These are phyloP conservation scores for Ceratocystis papillata DNA, from an alignment of 2,329 filamentous ascomycete genomes.

Conservation along the genomic window DNA sequence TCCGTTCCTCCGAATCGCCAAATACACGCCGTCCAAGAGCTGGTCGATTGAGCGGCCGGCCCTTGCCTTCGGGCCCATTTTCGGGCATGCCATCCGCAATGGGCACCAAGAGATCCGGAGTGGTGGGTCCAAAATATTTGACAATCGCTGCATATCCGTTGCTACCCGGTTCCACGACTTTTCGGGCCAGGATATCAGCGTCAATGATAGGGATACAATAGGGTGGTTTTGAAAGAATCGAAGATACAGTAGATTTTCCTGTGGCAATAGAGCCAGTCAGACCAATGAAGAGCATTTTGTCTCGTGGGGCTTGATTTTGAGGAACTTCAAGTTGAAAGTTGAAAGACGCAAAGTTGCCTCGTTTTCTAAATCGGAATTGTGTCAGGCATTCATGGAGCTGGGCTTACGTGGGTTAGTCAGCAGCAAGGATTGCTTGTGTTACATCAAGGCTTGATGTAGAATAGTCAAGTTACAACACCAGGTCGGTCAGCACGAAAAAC, in stretches of 20 bases:
- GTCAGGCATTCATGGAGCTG: no score
- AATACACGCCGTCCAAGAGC: constrained; percentile 80
- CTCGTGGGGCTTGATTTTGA: background rate
- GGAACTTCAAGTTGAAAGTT: background rate
- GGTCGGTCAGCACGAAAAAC: background rate
- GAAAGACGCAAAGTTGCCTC: no score
- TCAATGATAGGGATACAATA: constrained; percentile 87
- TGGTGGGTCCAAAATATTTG: constrained; percentile 65
- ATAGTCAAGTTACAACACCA: background rate
- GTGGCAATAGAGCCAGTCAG: constrained; percentile 96
- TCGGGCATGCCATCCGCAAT: constrained; percentile 42
- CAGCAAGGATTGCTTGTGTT: background rate
- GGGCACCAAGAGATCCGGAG: constrained; percentile 71
- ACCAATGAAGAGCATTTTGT: constrained; percentile 81
- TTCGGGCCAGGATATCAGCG: constrained; percentile 80
- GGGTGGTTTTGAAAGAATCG: constrained; percentile 65
- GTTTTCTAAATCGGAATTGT: no score
- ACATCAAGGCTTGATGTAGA: background rate
- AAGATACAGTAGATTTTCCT: constrained; percentile 91
- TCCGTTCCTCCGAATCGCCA: constrained; percentile 59
- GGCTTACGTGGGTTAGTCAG: background rate
- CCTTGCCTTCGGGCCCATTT: constrained; percentile 48
- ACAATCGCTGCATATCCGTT: constrained; percentile 74
- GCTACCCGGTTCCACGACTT: constrained; percentile 90
- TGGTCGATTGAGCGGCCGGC: constrained; percentile 70